Percentiles rank a stretch among this genome's conserved stretches.
Conservation (phyloP, 148 eudicot species). For the Drosera capensis region DNA sequence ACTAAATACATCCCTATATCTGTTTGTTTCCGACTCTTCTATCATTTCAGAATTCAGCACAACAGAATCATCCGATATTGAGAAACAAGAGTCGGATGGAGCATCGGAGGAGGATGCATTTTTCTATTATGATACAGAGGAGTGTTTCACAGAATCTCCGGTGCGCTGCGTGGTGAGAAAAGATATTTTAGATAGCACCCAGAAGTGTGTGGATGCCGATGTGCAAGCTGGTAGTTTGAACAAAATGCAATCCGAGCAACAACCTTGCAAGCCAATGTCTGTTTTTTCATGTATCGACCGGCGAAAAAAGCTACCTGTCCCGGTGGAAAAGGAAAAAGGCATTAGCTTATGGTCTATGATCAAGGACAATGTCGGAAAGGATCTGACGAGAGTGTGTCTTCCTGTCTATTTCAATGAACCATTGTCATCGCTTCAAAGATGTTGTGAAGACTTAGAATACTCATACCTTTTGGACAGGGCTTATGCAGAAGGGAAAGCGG, state of each 20-base stretch:
- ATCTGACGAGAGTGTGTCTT: conserved; percentile 86
- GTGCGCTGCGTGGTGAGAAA: conserved; percentile 10
- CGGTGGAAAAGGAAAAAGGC: conserved; percentile 80
- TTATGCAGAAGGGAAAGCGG: conserved; percentile 78
- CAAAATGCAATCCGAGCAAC: conserved; percentile 9
- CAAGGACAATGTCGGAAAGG: conserved; percentile 92
- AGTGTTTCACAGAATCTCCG: conserved; percentile 35
- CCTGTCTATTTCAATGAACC: conserved; percentile 98
- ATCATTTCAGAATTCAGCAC: conserved; percentile 62
- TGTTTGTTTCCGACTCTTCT: conserved; percentile 6
- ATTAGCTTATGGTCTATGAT: conserved; percentile 98
- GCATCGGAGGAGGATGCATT: conserved; percentile 61
- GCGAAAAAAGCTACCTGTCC: conserved; percentile 77
- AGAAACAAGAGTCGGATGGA: conserved; percentile 78
- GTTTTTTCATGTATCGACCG: conserved; percentile 35
- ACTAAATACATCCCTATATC: not conserved
- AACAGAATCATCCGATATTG: conserved; percentile 71
- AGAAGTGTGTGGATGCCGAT: not conserved
- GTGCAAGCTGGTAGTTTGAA: conserved; percentile 14
- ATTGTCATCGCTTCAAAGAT: conserved; percentile 87
- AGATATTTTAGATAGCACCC: conserved; percentile 8
- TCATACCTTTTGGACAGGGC: conserved; percentile 87
- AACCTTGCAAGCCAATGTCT: conserved; percentile 2
- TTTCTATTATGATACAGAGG: conserved; percentile 60
- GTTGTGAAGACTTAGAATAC: conserved; percentile 90